These are phyloP conservation scores for Sugiyamaella grinbergsii DNA, from an alignment of 1,139 yeast genomes.

Conservation along the genomic window DNA sequence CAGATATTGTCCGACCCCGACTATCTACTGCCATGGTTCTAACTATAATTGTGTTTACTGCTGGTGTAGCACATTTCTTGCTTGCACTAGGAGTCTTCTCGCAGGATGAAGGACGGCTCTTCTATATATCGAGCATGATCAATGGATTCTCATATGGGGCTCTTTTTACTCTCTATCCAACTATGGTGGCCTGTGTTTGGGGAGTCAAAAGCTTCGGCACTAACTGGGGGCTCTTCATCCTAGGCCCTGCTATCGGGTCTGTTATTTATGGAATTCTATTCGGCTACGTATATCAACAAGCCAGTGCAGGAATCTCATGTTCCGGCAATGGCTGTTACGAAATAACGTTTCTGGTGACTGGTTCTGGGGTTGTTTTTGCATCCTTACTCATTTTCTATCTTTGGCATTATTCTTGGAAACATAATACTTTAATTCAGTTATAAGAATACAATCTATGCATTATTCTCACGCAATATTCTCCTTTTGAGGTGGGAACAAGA, in stretches of 20 bases:
- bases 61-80: constrained; percentile 36
- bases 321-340: constrained; percentile 35
- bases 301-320: constrained; percentile 24
- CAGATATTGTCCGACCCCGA: constrained; percentile 50
- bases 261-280: constrained; percentile 69
- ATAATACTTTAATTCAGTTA: constrained; percentile 22
- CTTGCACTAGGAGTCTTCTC: constrained; percentile 47
- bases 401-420: constrained; percentile 31
- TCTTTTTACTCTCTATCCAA: constrained; percentile 80
- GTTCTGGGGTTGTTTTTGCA: constrained; percentile 30
- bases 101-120: constrained; percentile 30
- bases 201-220: constrained; percentile 89
- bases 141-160: constrained; percentile 83
- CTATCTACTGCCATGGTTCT: constrained; percentile 39
- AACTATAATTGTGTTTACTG: constrained; percentile 30
- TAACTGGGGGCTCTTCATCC: constrained; percentile 88
- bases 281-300: constrained; percentile 63
- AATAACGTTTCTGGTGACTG: constrained; percentile 32
- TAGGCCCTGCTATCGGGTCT: constrained; percentile 90
- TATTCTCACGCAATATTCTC: too few relatives aligned
- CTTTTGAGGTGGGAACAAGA: too few relatives aligned
- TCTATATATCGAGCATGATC: constrained; percentile 50
- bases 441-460: constrained; percentile 12
- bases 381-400: constrained; percentile 26
- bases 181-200: constrained; percentile 81